Evolutionary conservation across 495 filamentous ascomycete genomes (phyloP), one percentile per base, ranked within the genome.

Genomic region (Penicillium riverlandense): DNA sequence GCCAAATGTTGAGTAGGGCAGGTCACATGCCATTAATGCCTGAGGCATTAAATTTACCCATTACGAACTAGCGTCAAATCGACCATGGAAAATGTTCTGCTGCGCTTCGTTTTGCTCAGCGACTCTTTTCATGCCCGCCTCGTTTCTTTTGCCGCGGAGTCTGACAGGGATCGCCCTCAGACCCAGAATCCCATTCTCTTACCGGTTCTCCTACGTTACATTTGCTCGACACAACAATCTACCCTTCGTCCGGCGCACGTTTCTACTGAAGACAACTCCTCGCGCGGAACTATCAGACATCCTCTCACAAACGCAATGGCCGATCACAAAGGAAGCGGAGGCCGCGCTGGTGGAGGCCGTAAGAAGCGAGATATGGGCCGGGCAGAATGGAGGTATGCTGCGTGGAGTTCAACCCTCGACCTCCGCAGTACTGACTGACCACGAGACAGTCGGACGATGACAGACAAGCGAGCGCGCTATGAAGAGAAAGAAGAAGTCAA

Each of bases 311-410:
- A 41, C 47, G 53, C 53, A 49, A 71, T 66, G 67, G 70, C 63
- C 56, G 62, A 60, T 65, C 63, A 65, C 62, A 41, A 47, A 48
- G 60, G 48, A 61, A 57, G 58, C 71, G 53, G 54, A 61, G 50
- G 52, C 16, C 51, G 58, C 57, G 49, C 59, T 69, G 58, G 58
- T 66, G 59, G 62, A 53, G 55, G 63, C 52, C 65, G 75, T 75
- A 78, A 75, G 74, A 82, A 74, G 57, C 69, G 72, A 59, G 75
- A 86, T 74, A 65, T 83, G 74, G 83, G 84, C 51, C 69, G 84
- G 47, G 62, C 64, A 29, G 81, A 82, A 56, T 84, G 76, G 66
- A 77, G 70, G 82, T 85, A 76, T 55, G 72, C 52, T 45, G 40
- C 34, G 22, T 11, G 13, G 40, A 29, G 38, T 8, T 11, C 13